A percentile compares a stretch with the other conserved stretches of the same genome.
Conservation (phyloP, 176 grass and related monocot genomes). For the Olyra latifolia region DNA sequence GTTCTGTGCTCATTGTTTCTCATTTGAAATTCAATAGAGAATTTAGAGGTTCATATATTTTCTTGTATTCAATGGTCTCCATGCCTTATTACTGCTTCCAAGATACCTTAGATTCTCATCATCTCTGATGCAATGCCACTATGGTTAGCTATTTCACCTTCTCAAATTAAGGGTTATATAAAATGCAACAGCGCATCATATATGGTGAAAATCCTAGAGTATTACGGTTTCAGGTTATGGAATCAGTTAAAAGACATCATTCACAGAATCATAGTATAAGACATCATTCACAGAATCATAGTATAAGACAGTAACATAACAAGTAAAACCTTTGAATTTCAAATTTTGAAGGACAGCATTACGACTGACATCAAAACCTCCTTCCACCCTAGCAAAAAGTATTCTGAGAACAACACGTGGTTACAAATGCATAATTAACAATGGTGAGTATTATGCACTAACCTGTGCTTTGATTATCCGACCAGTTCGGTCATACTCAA, state of each 20-base stretch:
- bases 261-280: no score
- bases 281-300: no score
- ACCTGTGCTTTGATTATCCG: constrained; percentile 95
- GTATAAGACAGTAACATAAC: not conserved
- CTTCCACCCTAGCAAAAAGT: not conserved
- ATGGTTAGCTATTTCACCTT: not conserved
- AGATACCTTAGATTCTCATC: not conserved
- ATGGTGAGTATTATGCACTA: not conserved
- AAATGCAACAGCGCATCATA: not conserved
- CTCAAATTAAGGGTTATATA: not conserved
- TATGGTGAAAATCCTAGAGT: not conserved
- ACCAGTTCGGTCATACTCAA: constrained; percentile 87
- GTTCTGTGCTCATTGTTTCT: not conserved
- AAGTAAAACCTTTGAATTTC: not conserved
- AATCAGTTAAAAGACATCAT: not conserved
- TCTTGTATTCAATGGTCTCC: not conserved
- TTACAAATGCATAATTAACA: not conserved
- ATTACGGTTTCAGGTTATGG: not conserved
- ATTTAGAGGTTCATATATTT: not conserved
- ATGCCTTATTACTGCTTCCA: not conserved
- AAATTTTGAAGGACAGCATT: not conserved
- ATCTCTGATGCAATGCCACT: not conserved
- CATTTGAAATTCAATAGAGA: not conserved
- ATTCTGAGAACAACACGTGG: not conserved
- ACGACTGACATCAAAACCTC: not conserved